Base-by-base conservation (phyloP, 768 basidiomycete species). In the Hysterangium stoloniferum region DNA sequence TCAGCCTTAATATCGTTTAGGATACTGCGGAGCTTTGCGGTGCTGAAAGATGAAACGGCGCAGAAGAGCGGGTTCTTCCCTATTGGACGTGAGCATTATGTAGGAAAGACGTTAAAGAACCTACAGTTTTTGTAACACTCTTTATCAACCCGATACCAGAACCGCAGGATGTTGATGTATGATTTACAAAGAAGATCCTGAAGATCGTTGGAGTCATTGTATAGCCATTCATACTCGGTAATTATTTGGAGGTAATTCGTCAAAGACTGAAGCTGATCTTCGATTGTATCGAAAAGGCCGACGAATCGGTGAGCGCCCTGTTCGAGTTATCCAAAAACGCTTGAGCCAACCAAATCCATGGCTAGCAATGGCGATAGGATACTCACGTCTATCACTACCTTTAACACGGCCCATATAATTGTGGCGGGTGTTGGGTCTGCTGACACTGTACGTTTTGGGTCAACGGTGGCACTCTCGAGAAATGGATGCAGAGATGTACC, bases 131-230 rank as follows among this genome's bases (percentile, higher is more conserved):
- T 22, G 28, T 53, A 19, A 42, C 61, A 62, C 27, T 62, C 58
- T 28, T 60, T 59, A 35, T 60, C 52, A 4, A 61, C 60, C 4
- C 55, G 53, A 20, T 44, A 15, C 61, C 60, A 62, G 35, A 62
- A 62, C 27, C 55, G 57, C 33, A 62, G 31, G 12, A 62, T 56
- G 24, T 56, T 56, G n/a, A 55, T 55, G 32, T 57, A 62, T 8
- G 60, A 35, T 1, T 50, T 17, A 40, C 53, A 59, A 25, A 62
- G 43, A 1, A 55, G 32, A 4, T 50, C 29, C 24, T 55, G 59
- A 25, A 60, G 32, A 13, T 4, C 25, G 0, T 57, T 19, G 8
- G 56, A 59, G 41, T 55, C 48, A 9, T 52, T 48, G 34, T 61
- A 62, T 1, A 62, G 50, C 5, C 48, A 13, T 12, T 58, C 50